Evolutionary conservation across 257 asterid genomes (phyloP).

Genomic region (Gentiana macrophylla): DNA sequence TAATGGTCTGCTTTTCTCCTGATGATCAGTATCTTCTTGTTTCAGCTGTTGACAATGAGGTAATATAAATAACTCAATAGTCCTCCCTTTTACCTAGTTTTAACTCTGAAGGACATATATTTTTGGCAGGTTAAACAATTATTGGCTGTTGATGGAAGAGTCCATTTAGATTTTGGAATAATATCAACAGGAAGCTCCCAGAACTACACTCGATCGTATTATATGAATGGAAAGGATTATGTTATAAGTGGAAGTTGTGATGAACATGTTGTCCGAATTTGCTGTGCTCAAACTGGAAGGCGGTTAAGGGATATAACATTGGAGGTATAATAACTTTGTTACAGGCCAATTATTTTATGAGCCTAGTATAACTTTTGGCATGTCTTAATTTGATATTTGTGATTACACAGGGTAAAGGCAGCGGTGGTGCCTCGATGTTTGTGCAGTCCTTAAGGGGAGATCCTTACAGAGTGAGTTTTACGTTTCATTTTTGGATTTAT

Average conservation of each 20-base stretch:
- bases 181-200: conserved; percentile 79
- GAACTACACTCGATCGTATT: conserved; percentile 84
- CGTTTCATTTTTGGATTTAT: conserved; percentile 3
- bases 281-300: conserved; percentile 91
- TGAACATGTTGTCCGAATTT: conserved; percentile 77
- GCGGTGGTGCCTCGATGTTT: conserved; percentile 82
- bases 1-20: conserved; percentile 95
- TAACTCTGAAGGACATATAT: no score
- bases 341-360: not conserved
- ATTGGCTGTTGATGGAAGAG: conserved; percentile 87
- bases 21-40: conserved; percentile 92
- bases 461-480: conserved; percentile 67
- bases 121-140: conserved; percentile 72
- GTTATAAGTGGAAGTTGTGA: conserved; percentile 96
- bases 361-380: conserved; percentile 6
- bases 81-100: not conserved
- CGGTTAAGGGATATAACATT: conserved; percentile 73
- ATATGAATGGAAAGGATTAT: conserved; percentile 88
- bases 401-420: conserved; percentile 67
- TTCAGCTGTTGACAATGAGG: conserved; percentile 96
- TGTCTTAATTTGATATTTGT: conserved; percentile 6
- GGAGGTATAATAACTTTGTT: conserved; percentile 40
- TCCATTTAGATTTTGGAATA: conserved; percentile 66
- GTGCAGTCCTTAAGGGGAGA: conserved; percentile 92
- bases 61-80: conserved; percentile 10